A percentile compares a stretch with the other conserved stretches of the same genome.
Conservation (phyloP, 2,329 filamentous ascomycete species). For the Colletotrichum sp. region DNA sequence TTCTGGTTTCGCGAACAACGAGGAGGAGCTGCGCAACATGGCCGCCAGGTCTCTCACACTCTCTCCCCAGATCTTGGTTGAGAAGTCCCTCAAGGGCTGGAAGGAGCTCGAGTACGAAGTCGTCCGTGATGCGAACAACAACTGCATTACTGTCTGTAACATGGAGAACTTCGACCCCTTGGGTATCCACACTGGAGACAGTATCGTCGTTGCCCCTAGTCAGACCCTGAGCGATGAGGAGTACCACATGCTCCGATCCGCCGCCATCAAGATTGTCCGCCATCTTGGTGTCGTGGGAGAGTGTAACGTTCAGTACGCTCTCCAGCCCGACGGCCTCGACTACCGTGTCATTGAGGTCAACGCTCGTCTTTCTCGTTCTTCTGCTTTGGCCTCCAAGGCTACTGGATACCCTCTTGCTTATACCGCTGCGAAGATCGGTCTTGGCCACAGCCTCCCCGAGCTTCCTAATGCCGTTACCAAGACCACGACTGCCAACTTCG, state of each 20-base stretch:
- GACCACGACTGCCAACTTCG: conserved; percentile 98
- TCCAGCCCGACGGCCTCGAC: conserved; percentile 95
- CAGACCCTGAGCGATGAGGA: conserved; percentile 98
- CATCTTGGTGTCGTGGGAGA: conserved; percentile 97
- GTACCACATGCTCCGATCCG: conserved; percentile 98
- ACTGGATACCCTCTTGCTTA: conserved; percentile 97
- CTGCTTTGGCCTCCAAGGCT: conserved; percentile 95
- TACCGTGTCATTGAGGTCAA: conserved; percentile 99
- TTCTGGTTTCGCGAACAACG: conserved; percentile 93
- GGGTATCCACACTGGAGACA: conserved; percentile 97
- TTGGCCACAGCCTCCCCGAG: conserved; percentile 93
- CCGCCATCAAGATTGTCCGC: conserved; percentile 97
- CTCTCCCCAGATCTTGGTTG: conserved; percentile 94
- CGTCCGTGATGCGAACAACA: conserved; percentile 94
- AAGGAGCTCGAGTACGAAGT: conserved; percentile 99
- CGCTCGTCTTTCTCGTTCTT: conserved; percentile 96
- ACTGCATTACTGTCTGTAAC: conserved; percentile 62
- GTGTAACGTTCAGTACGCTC: conserved; percentile 87
- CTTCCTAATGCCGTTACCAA: conserved; percentile 98
- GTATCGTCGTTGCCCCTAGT: conserved; percentile 95
- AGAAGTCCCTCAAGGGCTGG: conserved; percentile 99
- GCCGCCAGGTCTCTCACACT: conserved; percentile 91
- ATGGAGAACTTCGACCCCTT: conserved; percentile 94
- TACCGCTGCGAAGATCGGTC: conserved; percentile 96
- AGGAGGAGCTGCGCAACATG: conserved; percentile 92